Percentiles rank a stretch among this genome's conserved stretches.
These are phyloP conservation scores for Ascocoryne sarcoides DNA, from an alignment of 2,329 filamentous ascomycete genomes.

Conservation along the genomic window DNA sequence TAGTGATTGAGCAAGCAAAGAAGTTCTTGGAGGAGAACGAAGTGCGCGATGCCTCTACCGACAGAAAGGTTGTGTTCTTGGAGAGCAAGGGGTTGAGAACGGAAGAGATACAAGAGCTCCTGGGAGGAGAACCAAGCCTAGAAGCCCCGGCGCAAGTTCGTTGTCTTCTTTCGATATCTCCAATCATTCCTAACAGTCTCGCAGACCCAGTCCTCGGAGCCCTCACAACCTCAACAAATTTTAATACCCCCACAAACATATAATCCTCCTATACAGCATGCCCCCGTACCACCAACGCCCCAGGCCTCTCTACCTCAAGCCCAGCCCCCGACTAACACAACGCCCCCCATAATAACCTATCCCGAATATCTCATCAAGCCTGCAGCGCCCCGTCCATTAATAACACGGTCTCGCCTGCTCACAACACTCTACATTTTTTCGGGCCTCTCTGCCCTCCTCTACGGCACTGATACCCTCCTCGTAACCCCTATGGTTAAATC, in stretches of 20 bases:
- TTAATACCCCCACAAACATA: not conserved
- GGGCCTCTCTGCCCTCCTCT: conserved; percentile 53
- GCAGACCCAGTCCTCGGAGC: conserved; percentile 1
- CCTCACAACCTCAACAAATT: not conserved
- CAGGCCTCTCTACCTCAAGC: conserved; percentile 11
- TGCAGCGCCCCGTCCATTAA: conserved; percentile 44
- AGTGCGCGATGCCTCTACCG: conserved; percentile 58
- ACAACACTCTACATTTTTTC: conserved; percentile 50
- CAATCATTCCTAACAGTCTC: not conserved
- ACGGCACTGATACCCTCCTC: conserved; percentile 62
- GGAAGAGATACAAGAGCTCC: conserved; percentile 58
- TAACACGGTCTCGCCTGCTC: conserved; percentile 50
- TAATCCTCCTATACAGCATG: not conserved
- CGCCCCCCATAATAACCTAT: conserved; percentile 55
- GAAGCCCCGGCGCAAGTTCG: conserved; percentile 25
- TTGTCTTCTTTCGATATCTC: conserved; percentile 11
- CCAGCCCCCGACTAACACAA: conserved; percentile 34
- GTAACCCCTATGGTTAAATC: conserved; percentile 50
- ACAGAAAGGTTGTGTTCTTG: conserved; percentile 70
- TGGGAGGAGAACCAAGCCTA: conserved; percentile 29
- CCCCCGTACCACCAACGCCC: not conserved
- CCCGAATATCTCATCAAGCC: conserved; percentile 58
- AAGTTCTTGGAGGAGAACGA: conserved; percentile 68
- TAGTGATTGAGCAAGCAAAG: conserved; percentile 56
- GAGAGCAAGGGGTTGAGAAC: conserved; percentile 64